Conservation (phyloP, 2,329 filamentous ascomycete genomes). For the Neophaeococcomyces mojaviensis region DNA sequence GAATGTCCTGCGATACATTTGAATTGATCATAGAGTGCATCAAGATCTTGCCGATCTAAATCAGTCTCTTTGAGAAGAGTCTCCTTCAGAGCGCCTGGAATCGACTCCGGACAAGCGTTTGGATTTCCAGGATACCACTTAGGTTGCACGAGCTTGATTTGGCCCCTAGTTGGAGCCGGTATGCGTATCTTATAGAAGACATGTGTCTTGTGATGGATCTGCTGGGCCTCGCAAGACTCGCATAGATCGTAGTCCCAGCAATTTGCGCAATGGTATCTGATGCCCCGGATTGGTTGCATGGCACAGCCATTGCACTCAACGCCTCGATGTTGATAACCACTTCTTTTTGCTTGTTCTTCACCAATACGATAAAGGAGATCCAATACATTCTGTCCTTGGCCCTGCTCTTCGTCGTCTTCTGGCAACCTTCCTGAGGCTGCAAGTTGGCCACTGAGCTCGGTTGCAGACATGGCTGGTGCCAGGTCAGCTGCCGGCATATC, state of each 20-base stretch:
- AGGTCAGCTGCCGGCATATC: constrained; percentile 10
- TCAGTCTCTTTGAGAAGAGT: constrained; percentile 64
- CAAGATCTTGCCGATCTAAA: constrained; percentile 78
- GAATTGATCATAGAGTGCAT: constrained; percentile 95
- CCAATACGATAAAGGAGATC: constrained; percentile 85
- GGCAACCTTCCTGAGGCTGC: constrained; percentile 24
- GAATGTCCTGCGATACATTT: constrained; percentile 83
- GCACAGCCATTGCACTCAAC: constrained; percentile 89
- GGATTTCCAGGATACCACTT: constrained; percentile 88
- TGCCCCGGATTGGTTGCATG: constrained; percentile 78
- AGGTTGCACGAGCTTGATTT: constrained; percentile 71
- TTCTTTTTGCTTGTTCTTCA: constrained; percentile 80
- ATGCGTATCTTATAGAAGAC: constrained; percentile 95
- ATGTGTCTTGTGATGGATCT: constrained; percentile 78
- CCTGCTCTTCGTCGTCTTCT: constrained; percentile 30
- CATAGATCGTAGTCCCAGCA: constrained; percentile 95
- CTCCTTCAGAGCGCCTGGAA: constrained; percentile 61
- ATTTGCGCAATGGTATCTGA: constrained; percentile 90
- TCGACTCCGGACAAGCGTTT: constrained; percentile 56
- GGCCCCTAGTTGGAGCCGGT: constrained; percentile 58
- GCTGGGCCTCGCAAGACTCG: constrained; percentile 71
- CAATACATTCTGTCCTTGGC: constrained; percentile 69
- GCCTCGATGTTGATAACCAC: constrained; percentile 85
- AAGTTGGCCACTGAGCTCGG: constrained; percentile 9
- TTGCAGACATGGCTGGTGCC: constrained; percentile 11